Percentiles rank a stretch among this genome's conserved stretches.
These are phyloP conservation scores for Lepidium sativum DNA, from an alignment of 345 rosid species.

Conservation along the genomic window DNA sequence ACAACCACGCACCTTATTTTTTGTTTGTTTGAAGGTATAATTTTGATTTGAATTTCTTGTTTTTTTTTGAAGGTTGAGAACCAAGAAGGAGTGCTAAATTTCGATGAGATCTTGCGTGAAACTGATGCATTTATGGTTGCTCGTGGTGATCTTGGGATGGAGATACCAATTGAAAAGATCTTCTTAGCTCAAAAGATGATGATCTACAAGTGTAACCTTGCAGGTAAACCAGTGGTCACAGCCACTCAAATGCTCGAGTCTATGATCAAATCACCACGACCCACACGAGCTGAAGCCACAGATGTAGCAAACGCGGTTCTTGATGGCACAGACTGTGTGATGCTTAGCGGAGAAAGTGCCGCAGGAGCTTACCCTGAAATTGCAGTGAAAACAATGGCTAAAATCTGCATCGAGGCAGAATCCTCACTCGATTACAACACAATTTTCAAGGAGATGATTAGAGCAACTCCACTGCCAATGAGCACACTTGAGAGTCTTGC, in stretches of 20 bases:
- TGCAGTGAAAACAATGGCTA: constrained; percentile 4
- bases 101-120: constrained; percentile 51
- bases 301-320: constrained; percentile 18
- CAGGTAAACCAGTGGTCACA: constrained; percentile 28
- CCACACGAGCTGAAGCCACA: constrained; percentile 14
- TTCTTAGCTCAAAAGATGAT: constrained; percentile 64
- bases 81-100: constrained; percentile 54
- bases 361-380: constrained; percentile 18
- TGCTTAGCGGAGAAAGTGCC: constrained; percentile 15
- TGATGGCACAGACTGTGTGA: constrained; percentile 15
- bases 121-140: constrained; percentile 77
- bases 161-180: constrained; percentile 77
- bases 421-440: constrained; percentile 11
- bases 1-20: background rate
- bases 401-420: constrained; percentile 9
- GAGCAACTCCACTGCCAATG: constrained; percentile 15
- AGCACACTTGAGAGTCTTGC: constrained; percentile 17
- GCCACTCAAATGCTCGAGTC: constrained; percentile 17
- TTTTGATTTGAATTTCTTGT: background rate
- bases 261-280: constrained; percentile 15
- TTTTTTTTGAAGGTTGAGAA: constrained; percentile 44
- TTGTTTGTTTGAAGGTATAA: background rate
- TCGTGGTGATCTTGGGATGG: constrained; percentile 83
- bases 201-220: constrained; percentile 48
- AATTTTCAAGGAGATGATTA: constrained; percentile 12